These are phyloP conservation scores for Boehmeria nivea DNA, from an alignment of 306 rosid genomes.

Conservation along the genomic window DNA sequence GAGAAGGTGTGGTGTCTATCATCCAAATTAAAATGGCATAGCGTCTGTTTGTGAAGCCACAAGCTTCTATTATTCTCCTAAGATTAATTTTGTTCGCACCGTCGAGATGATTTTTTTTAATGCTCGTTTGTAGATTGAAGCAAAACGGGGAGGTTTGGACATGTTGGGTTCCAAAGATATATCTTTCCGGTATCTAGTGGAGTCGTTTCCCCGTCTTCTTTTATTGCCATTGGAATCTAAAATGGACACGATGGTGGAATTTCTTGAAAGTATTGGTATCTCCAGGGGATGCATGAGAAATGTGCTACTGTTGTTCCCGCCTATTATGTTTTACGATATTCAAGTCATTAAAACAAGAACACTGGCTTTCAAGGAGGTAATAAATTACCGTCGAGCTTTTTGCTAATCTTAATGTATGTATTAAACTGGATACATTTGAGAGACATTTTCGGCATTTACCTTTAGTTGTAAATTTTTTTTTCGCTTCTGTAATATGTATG, in stretches of 20 bases:
- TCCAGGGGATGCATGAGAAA: conserved; percentile 32
- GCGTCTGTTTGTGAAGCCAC: not conserved
- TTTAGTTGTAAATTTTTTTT: too few species aligned
- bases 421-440: too few species aligned
- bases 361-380: conserved; percentile 63
- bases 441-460: too few species aligned
- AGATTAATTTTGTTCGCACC: not conserved
- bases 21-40: not conserved
- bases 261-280: conserved; percentile 54
- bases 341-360: conserved; percentile 50
- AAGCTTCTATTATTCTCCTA: not conserved
- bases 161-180: conserved; percentile 39
- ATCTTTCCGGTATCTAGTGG: conserved; percentile 50
- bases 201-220: conserved; percentile 73
- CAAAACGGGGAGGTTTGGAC: conserved; percentile 74
- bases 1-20: conserved; percentile 48
- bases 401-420: not conserved
- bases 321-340: conserved; percentile 44
- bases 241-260: conserved; percentile 39
- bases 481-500: conserved; percentile 8
- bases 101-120: not conserved
- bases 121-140: conserved; percentile 52
- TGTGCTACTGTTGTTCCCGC: conserved; percentile 60
- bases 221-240: conserved; percentile 47
- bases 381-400: not conserved